phyloP scores from a whole-genome alignment of 768 basidiomycete species.

The Russula virescens region DNA sequence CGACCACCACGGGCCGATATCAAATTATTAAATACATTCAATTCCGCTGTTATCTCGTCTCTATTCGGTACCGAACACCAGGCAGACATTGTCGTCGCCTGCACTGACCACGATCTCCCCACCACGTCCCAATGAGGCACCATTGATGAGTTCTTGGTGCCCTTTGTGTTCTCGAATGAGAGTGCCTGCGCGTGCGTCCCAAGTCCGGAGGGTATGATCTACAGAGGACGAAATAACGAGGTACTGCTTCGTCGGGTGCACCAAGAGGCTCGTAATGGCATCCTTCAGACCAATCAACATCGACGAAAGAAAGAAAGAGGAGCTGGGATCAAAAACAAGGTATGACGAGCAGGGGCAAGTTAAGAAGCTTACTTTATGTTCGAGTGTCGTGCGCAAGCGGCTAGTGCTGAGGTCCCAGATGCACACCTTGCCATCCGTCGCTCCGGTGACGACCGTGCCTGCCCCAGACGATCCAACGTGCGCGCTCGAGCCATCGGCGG shows the following conservation, averaged over 20 bases:
- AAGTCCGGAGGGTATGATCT: constrained; percentile 81
- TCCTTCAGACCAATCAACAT: constrained; percentile 47
- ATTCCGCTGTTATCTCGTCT: neutral
- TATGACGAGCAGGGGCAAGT: constrained; percentile 16
- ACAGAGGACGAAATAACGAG: constrained; percentile 82
- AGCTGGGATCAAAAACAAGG: no score
- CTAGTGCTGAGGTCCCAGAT: constrained; percentile 93
- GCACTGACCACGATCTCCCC: constrained; percentile 79
- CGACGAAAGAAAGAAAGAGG: neutral
- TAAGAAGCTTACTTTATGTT: constrained; percentile 79
- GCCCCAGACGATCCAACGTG: constrained; percentile 46
- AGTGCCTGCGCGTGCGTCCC: constrained; percentile 85
- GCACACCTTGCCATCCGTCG: constrained; percentile 89
- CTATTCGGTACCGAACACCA: constrained; percentile 69
- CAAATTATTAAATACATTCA: neutral
- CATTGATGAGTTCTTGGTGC: constrained; percentile 71
- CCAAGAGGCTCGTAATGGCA: constrained; percentile 74
- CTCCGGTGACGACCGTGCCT: constrained; percentile 75
- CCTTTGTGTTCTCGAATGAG: constrained; percentile 78
- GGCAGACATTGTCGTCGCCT: constrained; percentile 83
- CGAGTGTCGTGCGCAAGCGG: constrained; percentile 71
- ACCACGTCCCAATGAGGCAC: constrained; percentile 61
- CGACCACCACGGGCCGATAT: neutral
- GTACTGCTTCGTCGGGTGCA: constrained; percentile 66
- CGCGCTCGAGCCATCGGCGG: constrained; percentile 44